A percentile compares a stretch with the other conserved stretches of the same genome.
These are phyloP conservation scores for Pseudogymnoascus sp. DNA, from an alignment of 2,329 filamentous ascomycete species.

Conservation along the genomic window DNA sequence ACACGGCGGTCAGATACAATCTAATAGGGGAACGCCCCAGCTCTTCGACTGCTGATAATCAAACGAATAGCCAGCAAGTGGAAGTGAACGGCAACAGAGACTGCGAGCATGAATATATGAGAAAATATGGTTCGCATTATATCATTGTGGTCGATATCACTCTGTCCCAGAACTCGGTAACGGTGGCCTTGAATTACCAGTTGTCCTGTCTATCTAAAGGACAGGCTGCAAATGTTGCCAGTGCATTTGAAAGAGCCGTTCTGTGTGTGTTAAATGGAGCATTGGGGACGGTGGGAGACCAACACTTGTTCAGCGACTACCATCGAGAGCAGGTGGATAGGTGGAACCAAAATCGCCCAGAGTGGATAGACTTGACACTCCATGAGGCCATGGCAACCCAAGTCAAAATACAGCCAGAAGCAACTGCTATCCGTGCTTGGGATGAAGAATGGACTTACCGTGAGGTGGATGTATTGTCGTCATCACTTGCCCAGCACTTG, in stretches of 20 bases:
- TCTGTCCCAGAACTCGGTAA: neutral
- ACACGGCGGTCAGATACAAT: neutral
- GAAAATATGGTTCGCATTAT: slow-evolving; percentile 2
- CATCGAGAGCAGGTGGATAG: neutral
- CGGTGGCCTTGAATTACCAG: neutral
- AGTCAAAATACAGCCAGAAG: slow-evolving; percentile 10
- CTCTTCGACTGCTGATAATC: neutral
- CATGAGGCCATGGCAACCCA: slow-evolving; percentile 12
- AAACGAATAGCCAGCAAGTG: neutral
- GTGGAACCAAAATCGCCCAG: slow-evolving; percentile 9
- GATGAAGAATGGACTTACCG: slow-evolving; percentile 18
- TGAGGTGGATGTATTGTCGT: slow-evolving; percentile 14
- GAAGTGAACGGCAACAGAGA: neutral
- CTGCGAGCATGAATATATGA: neutral
- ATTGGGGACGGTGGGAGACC: neutral
- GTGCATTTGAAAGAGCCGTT: neutral
- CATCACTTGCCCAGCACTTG: slow-evolving; percentile 14
- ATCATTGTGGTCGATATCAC: neutral
- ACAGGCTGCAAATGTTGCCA: slow-evolving; percentile 6
- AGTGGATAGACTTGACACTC: slow-evolving; percentile 9
- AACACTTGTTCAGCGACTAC: neutral
- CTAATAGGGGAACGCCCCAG: neutral
- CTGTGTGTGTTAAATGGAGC: neutral
- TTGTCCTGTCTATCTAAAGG: neutral
- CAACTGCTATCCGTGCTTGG: slow-evolving; percentile 18